Evolutionary conservation across 176 grass and related monocot species (phyloP).

Genomic region (Rhynchospora pubera): DNA sequence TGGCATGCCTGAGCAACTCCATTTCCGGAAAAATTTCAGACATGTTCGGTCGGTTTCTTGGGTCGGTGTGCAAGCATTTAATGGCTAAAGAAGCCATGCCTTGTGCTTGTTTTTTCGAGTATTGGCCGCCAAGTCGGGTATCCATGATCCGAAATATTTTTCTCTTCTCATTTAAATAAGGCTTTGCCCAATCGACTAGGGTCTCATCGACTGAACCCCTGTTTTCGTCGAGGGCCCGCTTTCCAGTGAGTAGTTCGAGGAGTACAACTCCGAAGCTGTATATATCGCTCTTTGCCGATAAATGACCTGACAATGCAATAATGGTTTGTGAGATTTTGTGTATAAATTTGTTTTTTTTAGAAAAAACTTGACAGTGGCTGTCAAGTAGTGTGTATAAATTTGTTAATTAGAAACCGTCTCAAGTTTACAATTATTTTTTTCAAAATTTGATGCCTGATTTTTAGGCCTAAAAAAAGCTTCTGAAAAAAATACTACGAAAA

Average conservation of each 20-base stretch:
- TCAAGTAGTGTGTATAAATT: too few species aligned
- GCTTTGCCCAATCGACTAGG: slow-evolving; percentile 73
- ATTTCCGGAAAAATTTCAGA: slow-evolving; percentile 42
- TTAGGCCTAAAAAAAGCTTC: background rate
- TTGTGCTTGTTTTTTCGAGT: slow-evolving; percentile 73
- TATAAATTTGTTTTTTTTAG: too few species aligned
- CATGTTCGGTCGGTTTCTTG: slow-evolving; percentile 60
- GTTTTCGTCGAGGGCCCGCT: slow-evolving; percentile 41
- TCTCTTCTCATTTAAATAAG: slow-evolving; percentile 34
- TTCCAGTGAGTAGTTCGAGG: slow-evolving; percentile 62
- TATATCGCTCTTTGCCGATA: slow-evolving; percentile 70
- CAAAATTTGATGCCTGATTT: background rate
- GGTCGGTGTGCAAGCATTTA: slow-evolving; percentile 44
- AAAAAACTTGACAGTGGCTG: too few species aligned
- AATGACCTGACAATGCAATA: slow-evolving; percentile 37
- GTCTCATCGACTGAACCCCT: slow-evolving; percentile 23
- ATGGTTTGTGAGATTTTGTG: background rate
- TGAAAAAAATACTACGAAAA: background rate
- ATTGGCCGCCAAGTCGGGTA: slow-evolving; percentile 72
- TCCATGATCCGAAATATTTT: slow-evolving; percentile 79
- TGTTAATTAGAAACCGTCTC: background rate
- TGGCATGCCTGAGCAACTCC: slow-evolving; percentile 31
- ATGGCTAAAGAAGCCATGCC: slow-evolving; percentile 48
- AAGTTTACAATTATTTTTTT: background rate
- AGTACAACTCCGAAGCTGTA: slow-evolving; percentile 85